Evolutionary conservation across 163 green algal genomes (phyloP).

Genomic region (Prototheca stagnorum): DNA sequence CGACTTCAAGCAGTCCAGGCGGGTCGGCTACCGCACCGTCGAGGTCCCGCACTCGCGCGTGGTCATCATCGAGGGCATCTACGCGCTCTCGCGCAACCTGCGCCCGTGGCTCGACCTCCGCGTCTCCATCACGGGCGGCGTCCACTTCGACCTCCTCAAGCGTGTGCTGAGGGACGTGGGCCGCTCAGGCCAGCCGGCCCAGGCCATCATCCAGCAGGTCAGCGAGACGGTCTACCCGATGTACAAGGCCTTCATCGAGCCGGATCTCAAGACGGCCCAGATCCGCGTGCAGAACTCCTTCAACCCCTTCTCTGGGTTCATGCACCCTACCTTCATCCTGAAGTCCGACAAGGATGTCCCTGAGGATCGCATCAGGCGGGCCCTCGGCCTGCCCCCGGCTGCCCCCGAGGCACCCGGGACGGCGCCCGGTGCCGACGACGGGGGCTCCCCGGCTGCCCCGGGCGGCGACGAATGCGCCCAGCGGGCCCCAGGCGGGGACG

Average conservation of each 20-base stretch:
- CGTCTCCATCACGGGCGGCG: slow-evolving; percentile 67
- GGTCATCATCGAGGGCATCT: slow-evolving; percentile 87
- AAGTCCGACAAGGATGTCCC: slow-evolving; percentile 47
- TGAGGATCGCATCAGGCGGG: slow-evolving; percentile 23
- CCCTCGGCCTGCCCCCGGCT: too few relatives aligned
- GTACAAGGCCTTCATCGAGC: slow-evolving; percentile 98
- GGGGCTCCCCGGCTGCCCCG: too few relatives aligned
- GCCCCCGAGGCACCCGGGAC: too few relatives aligned
- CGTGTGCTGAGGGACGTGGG: slow-evolving; percentile 84
- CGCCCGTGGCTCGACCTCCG: slow-evolving; percentile 50
- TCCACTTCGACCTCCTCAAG: slow-evolving; percentile 95
- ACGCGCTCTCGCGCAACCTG: slow-evolving; percentile 57
- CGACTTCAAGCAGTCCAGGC: slow-evolving; percentile 74
- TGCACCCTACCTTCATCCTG: slow-evolving; percentile 86
- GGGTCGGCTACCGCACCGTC: slow-evolving; percentile 54
- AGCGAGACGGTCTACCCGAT: slow-evolving; percentile 92
- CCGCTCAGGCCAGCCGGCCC: slow-evolving; percentile 71
- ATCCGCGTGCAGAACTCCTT: slow-evolving; percentile 87
- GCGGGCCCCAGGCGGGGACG: not conserved
- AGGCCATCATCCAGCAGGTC: slow-evolving; percentile 92
- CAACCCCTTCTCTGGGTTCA: slow-evolving; percentile 95
- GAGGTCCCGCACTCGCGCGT: slow-evolving; percentile 45
- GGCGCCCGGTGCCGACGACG: too few relatives aligned
- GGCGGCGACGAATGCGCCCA: not conserved
- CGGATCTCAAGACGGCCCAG: slow-evolving; percentile 78